Evolutionary conservation across 2,329 filamentous ascomycete species (phyloP), one percentile per base, ranked within the genome.

Genomic region (Xylaria sp.): DNA sequence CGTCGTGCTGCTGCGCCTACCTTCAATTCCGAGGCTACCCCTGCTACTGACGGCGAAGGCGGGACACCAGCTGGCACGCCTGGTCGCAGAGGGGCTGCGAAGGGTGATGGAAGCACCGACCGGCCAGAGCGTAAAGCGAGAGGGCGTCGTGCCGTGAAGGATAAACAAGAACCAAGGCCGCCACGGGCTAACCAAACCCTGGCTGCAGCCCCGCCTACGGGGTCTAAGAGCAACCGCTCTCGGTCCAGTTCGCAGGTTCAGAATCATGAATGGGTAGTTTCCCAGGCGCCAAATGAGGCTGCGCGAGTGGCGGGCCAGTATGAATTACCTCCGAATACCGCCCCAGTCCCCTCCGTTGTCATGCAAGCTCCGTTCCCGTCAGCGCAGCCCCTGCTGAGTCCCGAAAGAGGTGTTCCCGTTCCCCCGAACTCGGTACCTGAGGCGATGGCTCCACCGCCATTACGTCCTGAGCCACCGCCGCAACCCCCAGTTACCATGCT

Each of bases 1-100:
- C 78, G 84, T 38, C 78, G 85, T 61, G 84, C 84, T 19, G 83
- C 83, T 17, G 89, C 90, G 9, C 89, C 90, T 2, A 90, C 86
- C 0, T 92, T 87, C 76, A 84, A 83, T 39, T 83, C 80, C 53
- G 88, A 90, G 64, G 76, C 77, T 22, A 81, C 87, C 71, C 64
- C 77, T 66, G 50, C 72, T 8, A 77, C 75, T 24, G 88, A 91
- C 54, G 81, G 81, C 16, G 88, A 91, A 63, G 77, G 75, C 40
- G 73, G 76, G 44, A 83, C 84, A 2, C 79, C 81, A 8, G 76
- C 76, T 8, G 80, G 80, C n/a, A 87, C 85, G 2, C 82, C 82
- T 2, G 76, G 78, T 3, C 78, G 81, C 20, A 78, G 83, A 53
- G 80, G 76, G 52, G 75, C 71, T 21, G 62, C 71, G 41, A 81